phyloP scores from a whole-genome alignment of 139 green algal genomes.

The Chlorella vulgaris region DNA sequence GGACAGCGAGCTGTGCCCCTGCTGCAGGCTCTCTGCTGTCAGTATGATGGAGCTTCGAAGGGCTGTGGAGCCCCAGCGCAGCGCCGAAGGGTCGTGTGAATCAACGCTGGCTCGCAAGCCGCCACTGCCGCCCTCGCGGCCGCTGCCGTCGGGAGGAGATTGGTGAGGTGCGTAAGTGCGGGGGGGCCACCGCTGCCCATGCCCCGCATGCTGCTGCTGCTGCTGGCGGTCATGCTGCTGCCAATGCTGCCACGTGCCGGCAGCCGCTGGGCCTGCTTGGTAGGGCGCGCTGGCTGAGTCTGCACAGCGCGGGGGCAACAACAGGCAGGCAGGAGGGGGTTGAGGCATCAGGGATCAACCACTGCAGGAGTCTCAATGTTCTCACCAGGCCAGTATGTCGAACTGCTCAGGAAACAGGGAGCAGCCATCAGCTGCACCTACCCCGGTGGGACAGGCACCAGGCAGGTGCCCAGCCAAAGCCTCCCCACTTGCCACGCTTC shows the following conservation, averaged over 20 bases:
- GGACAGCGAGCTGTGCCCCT: conserved; percentile 5
- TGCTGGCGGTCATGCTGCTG: background rate
- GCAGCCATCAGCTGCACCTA: too few species aligned
- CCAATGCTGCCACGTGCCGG: background rate
- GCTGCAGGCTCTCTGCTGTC: conserved; percentile 22
- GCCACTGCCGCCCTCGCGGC: background rate
- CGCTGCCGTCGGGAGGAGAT: background rate
- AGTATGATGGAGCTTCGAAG: conserved; percentile 21
- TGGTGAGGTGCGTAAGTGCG: background rate
- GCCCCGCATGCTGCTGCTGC: background rate
- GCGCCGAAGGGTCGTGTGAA: conserved; percentile 23
- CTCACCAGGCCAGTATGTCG: too few species aligned
- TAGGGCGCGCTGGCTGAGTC: conserved; percentile 2
- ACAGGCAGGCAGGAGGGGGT: background rate
- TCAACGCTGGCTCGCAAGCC: background rate
- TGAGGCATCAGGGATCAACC: background rate
- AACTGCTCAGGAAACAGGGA: too few species aligned
- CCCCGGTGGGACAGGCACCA: too few species aligned
- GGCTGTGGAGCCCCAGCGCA: conserved; percentile 30
- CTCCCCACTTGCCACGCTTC: too few species aligned
- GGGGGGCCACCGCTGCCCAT: background rate
- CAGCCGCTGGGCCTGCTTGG: background rate
- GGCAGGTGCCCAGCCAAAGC: too few species aligned
- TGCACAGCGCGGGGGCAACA: too few species aligned
- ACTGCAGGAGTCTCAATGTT: too few species aligned